Base-by-base conservation (phyloP, 2,329 filamentous ascomycete genomes). In the Claviceps purpurea region DNA sequence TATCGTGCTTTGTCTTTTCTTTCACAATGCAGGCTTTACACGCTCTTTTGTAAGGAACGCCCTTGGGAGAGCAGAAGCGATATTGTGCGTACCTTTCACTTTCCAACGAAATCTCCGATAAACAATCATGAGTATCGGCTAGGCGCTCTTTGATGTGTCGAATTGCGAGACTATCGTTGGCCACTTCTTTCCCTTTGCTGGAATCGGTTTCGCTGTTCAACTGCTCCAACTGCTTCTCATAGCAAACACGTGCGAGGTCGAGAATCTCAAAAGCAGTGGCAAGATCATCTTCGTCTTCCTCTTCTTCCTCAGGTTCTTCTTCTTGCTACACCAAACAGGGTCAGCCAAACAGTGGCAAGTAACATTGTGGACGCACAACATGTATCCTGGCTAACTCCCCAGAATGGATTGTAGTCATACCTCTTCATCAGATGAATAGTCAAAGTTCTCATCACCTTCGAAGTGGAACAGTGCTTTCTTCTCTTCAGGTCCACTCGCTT, bases 31-130 rank as follows among this genome's bases (percentile, higher is more conserved):
- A 30, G 30, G 30, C 52, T 49, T 7, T 44, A 26, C 10, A 22
- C n/a, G 30, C 40, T 44, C 20, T 24, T 14, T 18, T 2, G 10
- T 30, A 20, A 20, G 14, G 8, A 11, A 34, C 30, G 30, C 10
- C 3, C 30, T 11, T 34, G 30, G 30, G 10, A 34, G 8, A 34
- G 49, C 3, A 40, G 20, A n/a, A 40, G 2, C 4, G 14, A 8
- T 5, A 16, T 46, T 18, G 8, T 44, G 56, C 67, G 54, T 70
- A 82, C 72, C 86, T 84, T 70, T 97, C 93, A 59, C 93, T 95
- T 71, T 98, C 93, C 30, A 98, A 75, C n/a, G 87, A 94, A 56
- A 98, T 96, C 69, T 98, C 93, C 10, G 90, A 87, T 56, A 97
- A 85, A 52, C 95, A 78, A 65, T 96, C 90, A 65, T 96, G 89